Evolutionary conservation across 2,329 filamentous ascomycete species (phyloP).

Genomic region (Epichloe gansuensis): DNA sequence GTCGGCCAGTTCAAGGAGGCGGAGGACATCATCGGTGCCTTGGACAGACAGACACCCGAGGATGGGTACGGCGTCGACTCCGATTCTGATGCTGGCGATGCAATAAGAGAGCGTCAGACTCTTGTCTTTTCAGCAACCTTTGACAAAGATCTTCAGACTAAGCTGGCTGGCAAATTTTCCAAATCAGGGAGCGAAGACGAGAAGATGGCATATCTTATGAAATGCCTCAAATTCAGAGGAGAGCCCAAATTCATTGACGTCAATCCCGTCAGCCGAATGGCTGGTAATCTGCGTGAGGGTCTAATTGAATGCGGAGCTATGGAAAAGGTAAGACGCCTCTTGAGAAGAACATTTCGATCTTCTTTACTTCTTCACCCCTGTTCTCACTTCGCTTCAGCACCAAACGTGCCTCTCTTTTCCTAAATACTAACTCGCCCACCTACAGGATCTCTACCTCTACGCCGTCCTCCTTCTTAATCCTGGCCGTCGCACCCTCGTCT

Average conservation of each 20-base stretch:
- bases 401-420: too few species aligned
- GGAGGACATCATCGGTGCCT: conserved; percentile 68
- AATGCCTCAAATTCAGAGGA: conserved; percentile 77
- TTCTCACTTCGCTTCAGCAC: too few species aligned
- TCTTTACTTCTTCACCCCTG: background rate
- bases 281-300: conserved; percentile 71
- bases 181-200: conserved; percentile 49
- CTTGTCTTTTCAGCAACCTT: conserved; percentile 96
- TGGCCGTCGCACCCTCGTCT: conserved; percentile 70
- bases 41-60: conserved; percentile 60
- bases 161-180: conserved; percentile 56
- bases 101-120: conserved; percentile 54
- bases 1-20: conserved; percentile 94
- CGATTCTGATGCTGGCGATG: conserved; percentile 32
- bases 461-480: conserved; percentile 72
- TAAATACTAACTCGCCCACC: conserved; percentile 5
- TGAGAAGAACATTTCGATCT: background rate
- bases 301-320: conserved; percentile 84
- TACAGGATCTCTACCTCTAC: conserved; percentile 81
- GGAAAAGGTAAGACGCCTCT: conserved; percentile 57
- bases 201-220: conserved; percentile 84
- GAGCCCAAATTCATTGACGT: conserved; percentile 85
- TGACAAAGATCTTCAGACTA: conserved; percentile 80
- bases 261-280: conserved; percentile 83
- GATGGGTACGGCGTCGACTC: conserved; percentile 31